Base-by-base conservation (phyloP, 2,329 filamentous ascomycete genomes). In the Dissoconium aciculare region DNA sequence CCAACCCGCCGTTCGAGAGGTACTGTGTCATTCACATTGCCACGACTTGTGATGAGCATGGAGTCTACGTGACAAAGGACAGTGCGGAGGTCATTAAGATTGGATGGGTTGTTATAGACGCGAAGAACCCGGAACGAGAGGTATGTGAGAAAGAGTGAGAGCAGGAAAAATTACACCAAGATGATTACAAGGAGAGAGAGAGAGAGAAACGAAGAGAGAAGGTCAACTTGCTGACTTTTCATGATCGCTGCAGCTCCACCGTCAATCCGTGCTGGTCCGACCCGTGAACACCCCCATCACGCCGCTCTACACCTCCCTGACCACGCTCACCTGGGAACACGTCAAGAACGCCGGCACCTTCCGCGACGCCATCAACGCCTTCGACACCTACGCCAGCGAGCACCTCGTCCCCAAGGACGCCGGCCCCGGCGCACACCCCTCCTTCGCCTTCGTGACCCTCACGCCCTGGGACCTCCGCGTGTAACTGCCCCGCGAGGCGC, bases 71-170 rank as follows among this genome's bases (percentile, higher is more conserved):
- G 36, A 98, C 89, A 37, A 95, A 95, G 63, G 89, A 98, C 62
- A 95, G 89, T 36, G 89, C 89, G 40, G 89, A 98, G 65, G 89
- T 98, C 45, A 98, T 98, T 59, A 89, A 98, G 70, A 71, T 98
- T 54, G 89, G 87, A 42, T 98, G 89, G 89, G 93, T 95, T 53
- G 64, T 98, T 52, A 46, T 51, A 15, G 40, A 51, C 40, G 41
- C 49, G 17, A 39, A 46, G 27, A 49, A 52, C 35, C 47, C 49
- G 14, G 42, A 43, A 40, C 47, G 49, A 31, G 50, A 53, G 49
- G 50, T 53, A 47, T 32, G 41, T 44, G 12, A 23, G 8, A n/a
- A n/a, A 8, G 8, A n/a, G 19, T 8, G n/a, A n/a, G n/a, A n/a
- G n/a, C 19, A n/a, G 28, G 12, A 9, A 31, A 31, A 30, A 38